These are phyloP conservation scores for Rhizopogon rudus DNA, from an alignment of 768 basidiomycete genomes.

Conservation along the genomic window DNA sequence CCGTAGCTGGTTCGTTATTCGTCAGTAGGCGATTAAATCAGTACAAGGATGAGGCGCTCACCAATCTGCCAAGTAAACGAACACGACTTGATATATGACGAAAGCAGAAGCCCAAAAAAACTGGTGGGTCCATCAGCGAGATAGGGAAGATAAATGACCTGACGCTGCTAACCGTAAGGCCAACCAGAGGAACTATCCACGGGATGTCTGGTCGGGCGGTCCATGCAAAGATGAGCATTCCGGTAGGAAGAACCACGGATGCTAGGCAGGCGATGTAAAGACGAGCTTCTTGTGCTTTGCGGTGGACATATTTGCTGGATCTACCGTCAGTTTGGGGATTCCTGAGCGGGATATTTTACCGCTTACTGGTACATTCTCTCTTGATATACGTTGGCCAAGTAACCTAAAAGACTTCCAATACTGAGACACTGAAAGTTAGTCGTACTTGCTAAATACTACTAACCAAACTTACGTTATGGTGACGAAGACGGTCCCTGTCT, in stretches of 20 bases:
- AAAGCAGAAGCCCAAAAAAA: constrained; percentile 43
- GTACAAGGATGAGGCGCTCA: constrained; percentile 21
- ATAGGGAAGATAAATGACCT: background rate
- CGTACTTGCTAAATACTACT: background rate
- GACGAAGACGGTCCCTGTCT: constrained; percentile 56
- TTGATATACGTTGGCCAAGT: constrained; percentile 41
- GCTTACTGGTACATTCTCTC: constrained; percentile 45
- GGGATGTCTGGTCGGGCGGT: constrained; percentile 47
- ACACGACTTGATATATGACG: constrained; percentile 52
- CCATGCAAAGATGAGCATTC: constrained; percentile 73
- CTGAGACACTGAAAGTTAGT: constrained; percentile 25
- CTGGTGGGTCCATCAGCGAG: constrained; percentile 18
- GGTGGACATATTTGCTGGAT: constrained; percentile 21
- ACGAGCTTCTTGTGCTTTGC: constrained; percentile 50
- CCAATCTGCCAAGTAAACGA: constrained; percentile 62
- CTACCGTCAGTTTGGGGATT: constrained; percentile 4
- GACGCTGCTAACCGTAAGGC: constrained; percentile 16
- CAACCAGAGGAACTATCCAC: constrained; percentile 46
- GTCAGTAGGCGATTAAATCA: constrained; percentile 1
- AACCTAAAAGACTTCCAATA: constrained; percentile 49
- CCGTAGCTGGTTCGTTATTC: constrained; percentile 35
- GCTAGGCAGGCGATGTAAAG: constrained; percentile 29
- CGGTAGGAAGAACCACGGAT: constrained; percentile 45
- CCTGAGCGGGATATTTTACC: background rate
- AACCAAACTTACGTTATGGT: constrained; percentile 43